A percentile compares a stretch with the other conserved stretches of the same genome.
Evolutionary conservation across 306 rosid genomes (phyloP).

Genomic region (Aeschynomene evenia): DNA sequence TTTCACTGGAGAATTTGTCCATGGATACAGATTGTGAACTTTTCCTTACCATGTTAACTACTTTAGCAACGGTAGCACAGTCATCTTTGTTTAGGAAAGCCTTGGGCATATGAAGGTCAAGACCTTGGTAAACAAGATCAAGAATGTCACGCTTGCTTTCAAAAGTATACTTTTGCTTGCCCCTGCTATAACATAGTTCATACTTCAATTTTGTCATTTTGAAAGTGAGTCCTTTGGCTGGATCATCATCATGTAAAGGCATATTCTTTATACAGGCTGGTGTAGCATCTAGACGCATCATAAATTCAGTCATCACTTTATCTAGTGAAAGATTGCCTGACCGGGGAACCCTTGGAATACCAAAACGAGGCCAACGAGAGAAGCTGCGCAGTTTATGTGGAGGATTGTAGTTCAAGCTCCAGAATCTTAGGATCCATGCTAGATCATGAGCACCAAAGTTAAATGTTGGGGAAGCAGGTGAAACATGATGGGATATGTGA

Average conservation of each 20-base stretch:
- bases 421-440: slow-evolving; percentile 85
- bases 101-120: slow-evolving; percentile 85
- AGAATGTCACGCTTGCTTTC: slow-evolving; percentile 87
- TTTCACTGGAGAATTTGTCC: slow-evolving; percentile 63
- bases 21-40: slow-evolving; percentile 59
- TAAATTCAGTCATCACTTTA: slow-evolving; percentile 97
- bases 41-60: slow-evolving; percentile 73
- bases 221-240: slow-evolving; percentile 92
- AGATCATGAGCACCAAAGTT: slow-evolving; percentile 98
- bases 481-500: slow-evolving; percentile 44
- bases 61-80: slow-evolving; percentile 67
- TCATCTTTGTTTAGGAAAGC: slow-evolving; percentile 66
- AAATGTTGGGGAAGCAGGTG: slow-evolving; percentile 63
- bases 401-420: slow-evolving; percentile 78
- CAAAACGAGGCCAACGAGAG: slow-evolving; percentile 97
- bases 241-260: slow-evolving; percentile 95
- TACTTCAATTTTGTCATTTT: slow-evolving; percentile 74
- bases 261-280: slow-evolving; percentile 78
- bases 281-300: slow-evolving; percentile 84
- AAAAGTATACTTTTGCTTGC: slow-evolving; percentile 88
- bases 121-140: slow-evolving; percentile 94
- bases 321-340: slow-evolving; percentile 95
- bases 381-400: slow-evolving; percentile 95
- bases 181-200: slow-evolving; percentile 84
- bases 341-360: slow-evolving; percentile 71